These are phyloP conservation scores for Tolypocladium album DNA, from an alignment of 2,329 filamentous ascomycete species.

Conservation along the genomic window DNA sequence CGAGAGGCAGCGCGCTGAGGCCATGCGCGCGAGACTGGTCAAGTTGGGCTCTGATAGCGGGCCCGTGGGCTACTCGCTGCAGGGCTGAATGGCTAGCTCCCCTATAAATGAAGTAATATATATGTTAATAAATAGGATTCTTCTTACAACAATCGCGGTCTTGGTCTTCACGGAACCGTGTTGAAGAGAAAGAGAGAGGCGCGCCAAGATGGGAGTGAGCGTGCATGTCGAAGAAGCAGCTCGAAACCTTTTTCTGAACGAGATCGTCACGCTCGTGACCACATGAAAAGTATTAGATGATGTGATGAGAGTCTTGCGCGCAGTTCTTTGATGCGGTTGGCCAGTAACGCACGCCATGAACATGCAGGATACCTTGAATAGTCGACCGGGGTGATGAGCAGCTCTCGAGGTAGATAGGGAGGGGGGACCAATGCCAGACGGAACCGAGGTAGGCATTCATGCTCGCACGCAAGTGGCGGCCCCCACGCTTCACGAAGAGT, in stretches of 20 bases:
- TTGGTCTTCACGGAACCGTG: not conserved
- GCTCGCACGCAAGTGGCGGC: not conserved
- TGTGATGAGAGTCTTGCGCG: not conserved
- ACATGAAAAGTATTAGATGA: not conserved
- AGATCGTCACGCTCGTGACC: not conserved
- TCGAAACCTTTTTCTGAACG: not conserved
- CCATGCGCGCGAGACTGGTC: slow-evolving; percentile 53
- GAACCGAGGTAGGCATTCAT: not conserved
- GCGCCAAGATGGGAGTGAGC: not conserved
- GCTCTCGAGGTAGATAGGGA: not conserved
- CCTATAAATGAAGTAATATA: too few relatives aligned
- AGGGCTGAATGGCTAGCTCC: slow-evolving; percentile 27
- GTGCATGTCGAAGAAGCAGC: not conserved
- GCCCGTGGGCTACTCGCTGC: slow-evolving; percentile 53
- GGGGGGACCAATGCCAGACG: not conserved
- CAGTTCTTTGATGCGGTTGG: not conserved
- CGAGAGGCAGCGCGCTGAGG: slow-evolving; percentile 41
- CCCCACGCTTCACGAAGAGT: not conserved
- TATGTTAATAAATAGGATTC: too few relatives aligned
- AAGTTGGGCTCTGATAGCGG: slow-evolving; percentile 49
- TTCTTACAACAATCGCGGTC: not conserved
- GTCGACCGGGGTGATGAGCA: not conserved
- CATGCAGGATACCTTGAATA: not conserved
- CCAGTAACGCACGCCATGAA: not conserved
- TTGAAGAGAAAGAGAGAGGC: not conserved